Conservation (phyloP, 2,329 filamentous ascomycete genomes). For the Pseudophaeomoniella oleicola region DNA sequence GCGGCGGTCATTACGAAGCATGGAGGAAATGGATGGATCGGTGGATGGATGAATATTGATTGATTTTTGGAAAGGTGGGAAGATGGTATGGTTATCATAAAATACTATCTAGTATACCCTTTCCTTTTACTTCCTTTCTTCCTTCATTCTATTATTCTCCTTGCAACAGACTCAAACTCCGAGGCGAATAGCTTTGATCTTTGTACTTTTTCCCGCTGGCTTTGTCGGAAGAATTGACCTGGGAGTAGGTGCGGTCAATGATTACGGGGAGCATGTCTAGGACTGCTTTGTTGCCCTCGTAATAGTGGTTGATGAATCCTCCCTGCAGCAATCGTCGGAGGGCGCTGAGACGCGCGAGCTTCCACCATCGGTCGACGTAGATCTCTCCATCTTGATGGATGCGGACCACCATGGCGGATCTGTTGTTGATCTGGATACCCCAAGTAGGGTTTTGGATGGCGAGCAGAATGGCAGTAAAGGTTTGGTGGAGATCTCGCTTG, state of each 20-base stretch:
- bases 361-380: constrained; percentile 61
- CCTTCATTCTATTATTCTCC: background rate
- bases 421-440: constrained; percentile 52
- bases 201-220: background rate
- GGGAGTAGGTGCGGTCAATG: constrained; percentile 10
- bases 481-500: constrained; percentile 49
- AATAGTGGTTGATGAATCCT: constrained; percentile 49
- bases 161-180: background rate
- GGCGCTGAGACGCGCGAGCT: constrained; percentile 47
- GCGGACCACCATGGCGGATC: constrained; percentile 46
- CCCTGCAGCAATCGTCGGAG: constrained; percentile 46
- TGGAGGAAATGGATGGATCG: too few species aligned
- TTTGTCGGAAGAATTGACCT: background rate
- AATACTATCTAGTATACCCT: too few species aligned
- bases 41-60: too few species aligned
- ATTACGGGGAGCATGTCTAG: constrained; percentile 42
- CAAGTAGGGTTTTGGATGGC: constrained; percentile 52
- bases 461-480: constrained; percentile 51
- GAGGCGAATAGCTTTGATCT: background rate
- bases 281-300: constrained; percentile 43
- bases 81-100: too few species aligned
- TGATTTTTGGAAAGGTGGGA: too few species aligned
- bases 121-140: background rate
- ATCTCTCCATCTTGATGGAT: constrained; percentile 45
- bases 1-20: too few species aligned